phyloP scores from a whole-genome alignment of 106 monocot species.

The Phalaenopsis aphrodite region DNA sequence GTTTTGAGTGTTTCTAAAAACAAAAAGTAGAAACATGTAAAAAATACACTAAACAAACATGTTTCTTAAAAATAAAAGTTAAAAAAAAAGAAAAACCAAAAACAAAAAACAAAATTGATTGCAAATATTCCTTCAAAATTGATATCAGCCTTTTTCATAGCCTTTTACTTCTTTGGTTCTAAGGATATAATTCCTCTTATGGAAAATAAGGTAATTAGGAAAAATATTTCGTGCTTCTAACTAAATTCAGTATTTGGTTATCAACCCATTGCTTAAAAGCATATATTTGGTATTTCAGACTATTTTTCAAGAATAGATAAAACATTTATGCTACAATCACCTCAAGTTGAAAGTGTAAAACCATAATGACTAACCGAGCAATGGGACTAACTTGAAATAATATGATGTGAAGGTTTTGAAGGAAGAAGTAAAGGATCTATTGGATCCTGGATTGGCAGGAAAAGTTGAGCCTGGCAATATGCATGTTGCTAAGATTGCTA shows the following conservation, averaged over 20 bases:
- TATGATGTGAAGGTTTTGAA: constrained; percentile 73
- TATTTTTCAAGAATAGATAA: background rate
- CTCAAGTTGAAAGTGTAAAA: background rate
- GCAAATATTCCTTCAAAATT: no score
- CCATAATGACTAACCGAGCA: background rate
- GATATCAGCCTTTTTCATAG: background rate
- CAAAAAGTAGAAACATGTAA: no score
- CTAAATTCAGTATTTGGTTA: background rate
- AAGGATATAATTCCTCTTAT: background rate
- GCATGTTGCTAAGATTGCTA: constrained; percentile 39
- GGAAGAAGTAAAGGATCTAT: constrained; percentile 96
- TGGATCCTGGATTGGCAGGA: constrained; percentile 46
- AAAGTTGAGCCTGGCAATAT: constrained; percentile 61
- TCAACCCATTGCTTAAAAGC: background rate
- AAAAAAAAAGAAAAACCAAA: no score
- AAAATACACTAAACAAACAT: no score
- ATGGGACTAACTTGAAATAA: constrained; percentile 1
- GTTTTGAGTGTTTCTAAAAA: no score
- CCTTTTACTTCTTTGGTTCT: background rate
- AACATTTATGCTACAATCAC: background rate
- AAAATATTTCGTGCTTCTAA: background rate
- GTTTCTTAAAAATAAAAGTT: no score
- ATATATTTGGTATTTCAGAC: background rate
- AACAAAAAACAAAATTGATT: no score
- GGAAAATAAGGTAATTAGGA: background rate